Base-by-base conservation (phyloP, 2,329 filamentous ascomycete species). In the Alternaria hordeiaustralica region DNA sequence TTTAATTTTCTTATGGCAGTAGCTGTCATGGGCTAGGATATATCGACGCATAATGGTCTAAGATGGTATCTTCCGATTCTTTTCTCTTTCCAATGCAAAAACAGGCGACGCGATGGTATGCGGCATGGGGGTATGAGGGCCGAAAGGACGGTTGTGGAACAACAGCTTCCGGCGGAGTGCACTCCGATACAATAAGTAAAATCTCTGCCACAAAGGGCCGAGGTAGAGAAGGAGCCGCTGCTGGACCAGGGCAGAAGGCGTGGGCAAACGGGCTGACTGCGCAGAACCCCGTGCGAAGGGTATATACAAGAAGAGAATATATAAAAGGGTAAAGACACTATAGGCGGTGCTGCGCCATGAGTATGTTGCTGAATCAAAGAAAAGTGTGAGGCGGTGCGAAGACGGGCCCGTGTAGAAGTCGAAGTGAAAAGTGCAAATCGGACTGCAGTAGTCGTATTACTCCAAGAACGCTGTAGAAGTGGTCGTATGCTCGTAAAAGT, bases 301-400 rank as follows among this genome's bases (percentile, higher is more conserved):
- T 68, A 68, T 65, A 60, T 63, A 67, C 65, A 69, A 67, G 62
- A 65, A 67, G 36, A 41, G 26, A 58, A 55, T 18, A 21, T 45
- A 28, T 28, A 36, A 50, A 30, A 61, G 56, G 21, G 18, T 23
- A 43, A 46, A 66, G 58, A 64, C 64, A 66, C 56, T 55, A 45
- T 28, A 46, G 60, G 60, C 50, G 49, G 60, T 59, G 55, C 26
- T 41, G 25, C 13, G 61, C 64, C 53, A 44, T 30, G 50, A 60
- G 36, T 36, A 51, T 60, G 50, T 50, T 28, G 49, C 33, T 7
- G 50, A 60, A 49, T 45, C 28, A 33, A 46, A 44, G 20, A 47
- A 45, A 25, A 11, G 21, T 36, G 33, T 45, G 13, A 12, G 41
- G 30, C 23, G 21, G 44, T 51, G 36, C 28, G 41, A 44, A 47